Evolutionary conservation across 2,329 filamentous ascomycete species (phyloP).

Genomic region (Microdochium paspali): DNA sequence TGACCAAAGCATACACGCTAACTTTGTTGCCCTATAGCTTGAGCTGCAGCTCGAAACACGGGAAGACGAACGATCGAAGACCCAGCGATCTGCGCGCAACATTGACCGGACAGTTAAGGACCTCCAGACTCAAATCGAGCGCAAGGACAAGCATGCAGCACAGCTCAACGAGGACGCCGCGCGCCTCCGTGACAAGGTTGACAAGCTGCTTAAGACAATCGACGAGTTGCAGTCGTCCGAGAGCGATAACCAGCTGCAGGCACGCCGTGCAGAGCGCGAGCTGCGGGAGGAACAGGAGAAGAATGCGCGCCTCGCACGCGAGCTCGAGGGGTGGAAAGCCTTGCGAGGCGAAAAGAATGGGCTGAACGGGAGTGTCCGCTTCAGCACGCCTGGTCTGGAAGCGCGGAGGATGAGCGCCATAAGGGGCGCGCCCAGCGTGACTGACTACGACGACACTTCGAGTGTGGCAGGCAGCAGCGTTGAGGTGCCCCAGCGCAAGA

Average conservation of each 20-base stretch:
- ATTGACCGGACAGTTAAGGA: conserved; percentile 92
- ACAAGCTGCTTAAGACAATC: conserved; percentile 81
- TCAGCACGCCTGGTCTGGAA: conserved; percentile 15
- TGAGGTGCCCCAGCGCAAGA: conserved; percentile 56
- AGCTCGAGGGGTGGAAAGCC: conserved; percentile 78
- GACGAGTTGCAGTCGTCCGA: conserved; percentile 90
- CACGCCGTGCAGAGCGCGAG: conserved; percentile 81
- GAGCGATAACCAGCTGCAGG: conserved; percentile 68
- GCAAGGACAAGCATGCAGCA: conserved; percentile 78
- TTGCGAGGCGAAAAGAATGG: conserved; percentile 54
- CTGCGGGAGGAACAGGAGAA: conserved; percentile 83
- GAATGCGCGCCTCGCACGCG: conserved; percentile 70
- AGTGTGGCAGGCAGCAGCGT: conserved; percentile 23
- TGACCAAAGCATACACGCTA: conserved; percentile 8
- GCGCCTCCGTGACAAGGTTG: conserved; percentile 82
- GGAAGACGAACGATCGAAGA: conserved; percentile 67
- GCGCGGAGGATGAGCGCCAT: conserved; percentile 26
- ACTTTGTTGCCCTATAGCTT: conserved; percentile 46
- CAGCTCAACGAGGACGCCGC: conserved; percentile 76
- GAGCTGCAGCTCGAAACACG: conserved; percentile 80
- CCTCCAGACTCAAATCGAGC: conserved; percentile 82
- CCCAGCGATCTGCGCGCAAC: conserved; percentile 81
- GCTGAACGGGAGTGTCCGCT: conserved; percentile 14
- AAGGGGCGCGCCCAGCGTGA: conserved; percentile 42
- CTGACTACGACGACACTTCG: conserved; percentile 25